Conservation (phyloP, 2,329 filamentous ascomycete species). For the Colletotrichum tamarilloi region DNA sequence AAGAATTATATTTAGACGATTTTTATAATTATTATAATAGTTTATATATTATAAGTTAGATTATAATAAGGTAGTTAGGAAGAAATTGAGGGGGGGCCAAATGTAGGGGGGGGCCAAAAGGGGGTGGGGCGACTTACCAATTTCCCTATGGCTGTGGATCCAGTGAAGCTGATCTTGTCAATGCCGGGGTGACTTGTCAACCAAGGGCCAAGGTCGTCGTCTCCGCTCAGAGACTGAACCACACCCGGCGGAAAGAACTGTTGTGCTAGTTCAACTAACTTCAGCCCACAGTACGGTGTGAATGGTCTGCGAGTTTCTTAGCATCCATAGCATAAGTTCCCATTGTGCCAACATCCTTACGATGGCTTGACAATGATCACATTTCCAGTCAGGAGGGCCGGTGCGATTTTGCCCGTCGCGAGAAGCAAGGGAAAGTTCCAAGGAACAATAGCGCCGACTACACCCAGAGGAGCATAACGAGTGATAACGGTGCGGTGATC, state of each 20-base stretch:
- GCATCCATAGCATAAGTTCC: neutral
- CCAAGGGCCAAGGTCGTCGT: constrained; percentile 69
- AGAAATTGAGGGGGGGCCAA: no score
- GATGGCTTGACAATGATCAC: constrained; percentile 67
- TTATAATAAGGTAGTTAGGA: no score
- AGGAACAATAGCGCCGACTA: constrained; percentile 56
- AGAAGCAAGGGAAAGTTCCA: constrained; percentile 70
- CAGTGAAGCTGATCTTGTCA: constrained; percentile 73
- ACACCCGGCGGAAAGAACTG: constrained; percentile 71
- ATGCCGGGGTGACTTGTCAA: constrained; percentile 69
- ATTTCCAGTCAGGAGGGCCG: constrained; percentile 68
- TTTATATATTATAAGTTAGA: no score
- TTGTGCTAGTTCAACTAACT: constrained; percentile 69
- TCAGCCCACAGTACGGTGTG: constrained; percentile 68
- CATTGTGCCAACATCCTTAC: neutral
- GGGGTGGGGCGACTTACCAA: constrained; percentile 52
- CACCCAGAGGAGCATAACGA: constrained; percentile 53
- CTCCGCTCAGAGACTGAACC: constrained; percentile 70
- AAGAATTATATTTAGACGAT: no score
- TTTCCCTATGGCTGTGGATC: constrained; percentile 69
- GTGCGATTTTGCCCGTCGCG: constrained; percentile 64
- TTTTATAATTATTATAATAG: no score
- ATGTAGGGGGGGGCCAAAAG: no score
- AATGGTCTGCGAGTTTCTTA: constrained; percentile 49
- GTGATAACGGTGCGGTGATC: constrained; percentile 46